A percentile compares a stretch with the other conserved stretches of the same genome.
Evolutionary conservation across 2,329 filamentous ascomycete genomes (phyloP).

Genomic region (Arthrobotrys conoides): DNA sequence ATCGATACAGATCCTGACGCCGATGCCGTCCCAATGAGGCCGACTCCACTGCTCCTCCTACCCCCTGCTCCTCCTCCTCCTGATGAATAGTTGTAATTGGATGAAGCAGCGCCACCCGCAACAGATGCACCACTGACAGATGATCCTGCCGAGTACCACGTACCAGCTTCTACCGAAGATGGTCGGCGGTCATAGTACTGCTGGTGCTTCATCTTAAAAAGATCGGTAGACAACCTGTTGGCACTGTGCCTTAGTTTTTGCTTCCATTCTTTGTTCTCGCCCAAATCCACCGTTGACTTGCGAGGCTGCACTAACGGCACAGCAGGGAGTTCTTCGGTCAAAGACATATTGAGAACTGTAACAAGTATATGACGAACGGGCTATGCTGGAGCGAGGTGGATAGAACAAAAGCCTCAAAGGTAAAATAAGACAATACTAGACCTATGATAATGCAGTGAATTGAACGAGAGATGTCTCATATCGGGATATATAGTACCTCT

Average conservation of each 20-base stretch:
- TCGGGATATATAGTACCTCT: constrained; percentile 5
- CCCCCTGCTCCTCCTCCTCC: constrained; percentile 14
- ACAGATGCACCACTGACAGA: constrained; percentile 39
- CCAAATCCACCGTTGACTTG: constrained; percentile 19
- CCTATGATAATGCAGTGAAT: constrained; percentile 3
- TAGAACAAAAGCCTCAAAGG: neutral
- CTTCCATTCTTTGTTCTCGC: constrained; percentile 41
- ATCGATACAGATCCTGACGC: constrained; percentile 18
- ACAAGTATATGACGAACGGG: neutral
- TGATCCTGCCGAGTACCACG: constrained; percentile 47
- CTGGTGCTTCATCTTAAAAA: constrained; percentile 49
- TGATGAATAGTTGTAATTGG: constrained; percentile 13
- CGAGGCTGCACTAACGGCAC: neutral
- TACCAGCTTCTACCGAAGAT: constrained; percentile 39
- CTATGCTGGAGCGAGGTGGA: neutral
- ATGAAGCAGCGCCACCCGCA: constrained; percentile 13
- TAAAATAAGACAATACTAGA: neutral
- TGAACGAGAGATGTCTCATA: constrained; percentile 2
- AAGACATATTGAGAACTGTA: constrained; percentile 28
- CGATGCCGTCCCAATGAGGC: constrained; percentile 23
- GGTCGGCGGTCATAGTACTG: constrained; percentile 53
- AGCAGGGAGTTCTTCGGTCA: constrained; percentile 27
- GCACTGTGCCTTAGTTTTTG: constrained; percentile 31
- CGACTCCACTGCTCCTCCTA: constrained; percentile 16
- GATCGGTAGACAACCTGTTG: constrained; percentile 32